These are phyloP conservation scores for Starmerella floris DNA, from an alignment of 805 yeast genomes.

Conservation along the genomic window DNA sequence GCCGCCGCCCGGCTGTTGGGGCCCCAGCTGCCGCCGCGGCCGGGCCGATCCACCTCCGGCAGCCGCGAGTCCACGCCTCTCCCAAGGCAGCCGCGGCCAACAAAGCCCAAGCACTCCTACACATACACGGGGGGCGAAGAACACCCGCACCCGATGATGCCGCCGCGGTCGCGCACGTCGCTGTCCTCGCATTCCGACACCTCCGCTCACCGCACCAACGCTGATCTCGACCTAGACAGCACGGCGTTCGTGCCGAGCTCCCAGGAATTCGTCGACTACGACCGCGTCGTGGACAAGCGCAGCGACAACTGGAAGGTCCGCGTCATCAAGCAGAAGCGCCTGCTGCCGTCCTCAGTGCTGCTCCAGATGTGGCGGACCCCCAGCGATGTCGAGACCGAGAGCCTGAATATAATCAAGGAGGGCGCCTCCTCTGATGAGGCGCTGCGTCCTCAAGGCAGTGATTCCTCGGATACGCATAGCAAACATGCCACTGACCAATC, in stretches of 20 bases:
- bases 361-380: slow-evolving; percentile 36
- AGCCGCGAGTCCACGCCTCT: neutral
- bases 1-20: slow-evolving; percentile 14
- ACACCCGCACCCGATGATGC: neutral
- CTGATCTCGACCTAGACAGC: neutral
- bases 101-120: neutral
- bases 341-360: slow-evolving; percentile 31
- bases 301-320: slow-evolving; percentile 47
- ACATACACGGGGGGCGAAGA: neutral
- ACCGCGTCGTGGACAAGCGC: slow-evolving; percentile 33
- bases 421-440: no score
- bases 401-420: slow-evolving; percentile 14
- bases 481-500: no score
- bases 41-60: neutral
- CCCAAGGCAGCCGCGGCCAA: neutral
- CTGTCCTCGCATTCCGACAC: neutral
- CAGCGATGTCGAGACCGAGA: slow-evolving; percentile 30
- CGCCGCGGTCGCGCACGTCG: neutral
- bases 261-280: slow-evolving; percentile 23
- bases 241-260: slow-evolving; percentile 14
- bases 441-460: no score
- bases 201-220: neutral
- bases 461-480: no score
- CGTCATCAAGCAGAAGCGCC: slow-evolving; percentile 32
- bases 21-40: slow-evolving; percentile 8